These are phyloP conservation scores for Mycena albidolilacea DNA, from an alignment of 768 basidiomycete genomes.

Conservation along the genomic window DNA sequence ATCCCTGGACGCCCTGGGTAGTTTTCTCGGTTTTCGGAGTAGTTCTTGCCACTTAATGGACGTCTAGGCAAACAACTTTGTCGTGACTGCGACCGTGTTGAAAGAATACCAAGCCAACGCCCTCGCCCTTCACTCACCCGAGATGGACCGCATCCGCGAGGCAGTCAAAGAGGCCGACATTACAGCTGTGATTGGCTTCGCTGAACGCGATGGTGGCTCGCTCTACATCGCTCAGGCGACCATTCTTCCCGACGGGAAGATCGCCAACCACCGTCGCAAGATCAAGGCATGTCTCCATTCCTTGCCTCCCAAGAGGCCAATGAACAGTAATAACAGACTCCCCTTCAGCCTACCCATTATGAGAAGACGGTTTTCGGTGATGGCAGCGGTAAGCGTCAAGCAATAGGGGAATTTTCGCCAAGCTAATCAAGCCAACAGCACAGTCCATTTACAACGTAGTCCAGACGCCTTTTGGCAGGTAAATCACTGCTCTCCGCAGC, in stretches of 20 bases:
- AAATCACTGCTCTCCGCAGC: neutral
- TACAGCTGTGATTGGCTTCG: constrained; percentile 48
- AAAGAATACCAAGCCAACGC: constrained; percentile 49
- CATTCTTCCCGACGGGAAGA: constrained; percentile 46
- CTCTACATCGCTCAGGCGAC: constrained; percentile 48
- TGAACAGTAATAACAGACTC: constrained; percentile 31
- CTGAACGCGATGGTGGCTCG: constrained; percentile 46
- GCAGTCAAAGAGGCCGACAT: constrained; percentile 47
- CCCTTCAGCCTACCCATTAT: constrained; percentile 48
- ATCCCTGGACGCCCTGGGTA: constrained; percentile 51
- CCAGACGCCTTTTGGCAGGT: constrained; percentile 46
- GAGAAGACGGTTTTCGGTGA: constrained; percentile 51
- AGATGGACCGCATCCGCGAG: constrained; percentile 49
- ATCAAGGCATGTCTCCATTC: constrained; percentile 44
- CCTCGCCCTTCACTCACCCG: constrained; percentile 48
- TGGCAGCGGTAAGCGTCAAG: constrained; percentile 44
- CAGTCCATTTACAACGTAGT: constrained; percentile 50
- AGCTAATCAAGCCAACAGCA: constrained; percentile 35
- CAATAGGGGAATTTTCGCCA: neutral
- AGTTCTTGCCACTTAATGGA: neutral
- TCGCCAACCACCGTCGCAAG: constrained; percentile 49
- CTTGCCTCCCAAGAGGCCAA: constrained; percentile 17
- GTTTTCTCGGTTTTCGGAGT: neutral
- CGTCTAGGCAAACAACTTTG: constrained; percentile 45
- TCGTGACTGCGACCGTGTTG: constrained; percentile 43